Evolutionary conservation across 2,329 filamentous ascomycete species (phyloP).

Genomic region (Akanthomyces lecanii): DNA sequence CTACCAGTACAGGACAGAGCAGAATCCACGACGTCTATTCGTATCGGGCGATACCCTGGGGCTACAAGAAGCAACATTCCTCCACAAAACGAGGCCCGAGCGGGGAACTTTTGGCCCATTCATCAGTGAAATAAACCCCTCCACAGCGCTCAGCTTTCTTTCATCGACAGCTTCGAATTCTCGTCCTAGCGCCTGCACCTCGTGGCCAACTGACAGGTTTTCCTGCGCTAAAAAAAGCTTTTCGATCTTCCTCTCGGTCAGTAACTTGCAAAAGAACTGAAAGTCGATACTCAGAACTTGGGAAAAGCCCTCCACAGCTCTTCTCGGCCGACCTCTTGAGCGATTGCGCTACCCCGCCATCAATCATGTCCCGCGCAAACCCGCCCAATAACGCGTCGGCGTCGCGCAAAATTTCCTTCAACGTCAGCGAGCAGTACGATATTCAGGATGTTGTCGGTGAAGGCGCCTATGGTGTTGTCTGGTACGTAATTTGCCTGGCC

Average conservation of each 20-base stretch:
- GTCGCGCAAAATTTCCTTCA: slow-evolving; percentile 97
- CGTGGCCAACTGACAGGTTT: neutral
- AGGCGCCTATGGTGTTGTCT: slow-evolving; percentile 96
- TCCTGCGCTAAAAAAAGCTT: neutral
- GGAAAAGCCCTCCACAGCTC: neutral
- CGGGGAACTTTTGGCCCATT: slow-evolving; percentile 15
- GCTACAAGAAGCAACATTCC: slow-evolving; percentile 3
- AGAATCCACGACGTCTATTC: neutral
- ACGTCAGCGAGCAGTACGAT: slow-evolving; percentile 98
- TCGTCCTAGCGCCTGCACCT: slow-evolving; percentile 10
- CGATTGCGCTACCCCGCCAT: slow-evolving; percentile 18
- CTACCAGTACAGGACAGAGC: neutral
- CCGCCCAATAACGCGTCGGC: slow-evolving; percentile 55
- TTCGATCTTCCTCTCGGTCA: neutral
- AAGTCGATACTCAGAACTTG: neutral
- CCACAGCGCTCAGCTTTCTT: slow-evolving; percentile 8
- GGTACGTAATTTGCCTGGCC: slow-evolving; percentile 54
- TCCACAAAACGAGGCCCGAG: slow-evolving; percentile 17
- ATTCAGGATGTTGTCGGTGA: slow-evolving; percentile 99
- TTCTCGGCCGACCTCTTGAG: neutral
- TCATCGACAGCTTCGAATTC: neutral
- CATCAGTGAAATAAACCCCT: slow-evolving; percentile 12
- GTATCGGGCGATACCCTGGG: slow-evolving; percentile 5
- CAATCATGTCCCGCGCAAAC: slow-evolving; percentile 53
- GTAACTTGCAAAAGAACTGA: neutral